Evolutionary conservation across 2,329 filamentous ascomycete genomes (phyloP).

Genomic region (Podosphaera xanthii): DNA sequence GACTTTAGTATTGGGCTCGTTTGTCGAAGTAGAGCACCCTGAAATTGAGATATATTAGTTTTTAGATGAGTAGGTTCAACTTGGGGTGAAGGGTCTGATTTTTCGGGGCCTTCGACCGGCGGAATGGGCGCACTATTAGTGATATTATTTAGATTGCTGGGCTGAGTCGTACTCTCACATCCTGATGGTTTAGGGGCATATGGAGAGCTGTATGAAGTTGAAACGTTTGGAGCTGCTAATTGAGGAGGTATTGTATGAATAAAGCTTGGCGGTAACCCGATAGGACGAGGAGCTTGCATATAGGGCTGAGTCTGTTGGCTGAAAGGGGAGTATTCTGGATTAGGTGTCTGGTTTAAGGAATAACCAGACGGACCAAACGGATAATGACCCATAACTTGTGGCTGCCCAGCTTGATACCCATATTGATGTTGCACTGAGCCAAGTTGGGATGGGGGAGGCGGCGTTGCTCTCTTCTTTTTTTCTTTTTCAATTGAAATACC

Average conservation of each 20-base stretch:
- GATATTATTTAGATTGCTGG: neutral
- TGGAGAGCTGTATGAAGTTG: conserved; percentile 16
- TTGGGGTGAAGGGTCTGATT: neutral
- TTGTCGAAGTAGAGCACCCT: neutral
- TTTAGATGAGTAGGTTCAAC: neutral
- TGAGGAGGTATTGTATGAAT: conserved; percentile 9
- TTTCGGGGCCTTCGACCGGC: neutral
- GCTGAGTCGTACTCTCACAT: conserved; percentile 2
- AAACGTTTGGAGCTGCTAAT: conserved; percentile 5
- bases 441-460: conserved; percentile 17
- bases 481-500: conserved; percentile 32
- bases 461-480: conserved; percentile 23
- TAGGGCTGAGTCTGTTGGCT: conserved; percentile 3
- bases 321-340: conserved; percentile 4
- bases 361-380: conserved; percentile 3
- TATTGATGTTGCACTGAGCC: conserved; percentile 12
- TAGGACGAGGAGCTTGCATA: conserved; percentile 4
- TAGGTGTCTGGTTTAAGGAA: neutral
- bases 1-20: neutral
- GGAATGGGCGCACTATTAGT: neutral
- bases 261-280: conserved; percentile 2
- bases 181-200: conserved; percentile 15
- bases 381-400: conserved; percentile 6
- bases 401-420: conserved; percentile 6
- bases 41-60: neutral